Evolutionary conservation across 495 filamentous ascomycete species (phyloP).

Genomic region (Tuber melanosporum): DNA sequence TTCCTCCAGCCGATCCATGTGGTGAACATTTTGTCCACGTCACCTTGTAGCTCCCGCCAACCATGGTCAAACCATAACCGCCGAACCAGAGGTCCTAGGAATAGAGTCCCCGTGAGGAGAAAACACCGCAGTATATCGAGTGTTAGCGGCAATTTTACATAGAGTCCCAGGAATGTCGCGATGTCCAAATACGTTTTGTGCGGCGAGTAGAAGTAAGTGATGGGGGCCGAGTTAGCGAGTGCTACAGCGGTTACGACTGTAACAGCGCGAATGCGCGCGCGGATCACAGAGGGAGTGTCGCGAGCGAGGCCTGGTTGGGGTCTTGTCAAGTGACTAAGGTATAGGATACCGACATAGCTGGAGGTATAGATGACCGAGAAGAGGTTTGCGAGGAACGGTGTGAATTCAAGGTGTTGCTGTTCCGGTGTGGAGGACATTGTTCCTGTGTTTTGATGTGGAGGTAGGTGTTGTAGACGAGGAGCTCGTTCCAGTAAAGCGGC

Average conservation of each 20-base stretch:
- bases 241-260: slow-evolving; percentile 60
- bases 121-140: slow-evolving; percentile 55
- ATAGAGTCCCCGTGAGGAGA: slow-evolving; percentile 69
- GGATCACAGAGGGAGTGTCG: slow-evolving; percentile 85
- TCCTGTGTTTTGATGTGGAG: background rate
- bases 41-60: slow-evolving; percentile 58
- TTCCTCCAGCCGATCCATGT: slow-evolving; percentile 63
- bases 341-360: slow-evolving; percentile 86
- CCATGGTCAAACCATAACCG: slow-evolving; percentile 57
- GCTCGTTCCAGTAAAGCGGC: background rate
- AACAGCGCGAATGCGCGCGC: slow-evolving; percentile 73
- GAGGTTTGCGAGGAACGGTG: slow-evolving; percentile 28
- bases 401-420: slow-evolving; percentile 10
- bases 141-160: slow-evolving; percentile 47
- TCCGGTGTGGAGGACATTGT: slow-evolving; percentile 17
- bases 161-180: slow-evolving; percentile 31
- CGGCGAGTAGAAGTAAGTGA: slow-evolving; percentile 47
- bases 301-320: slow-evolving; percentile 75
- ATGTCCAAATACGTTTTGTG: slow-evolving; percentile 26
- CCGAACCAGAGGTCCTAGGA: slow-evolving; percentile 77
- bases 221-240: slow-evolving; percentile 54
- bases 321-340: slow-evolving; percentile 69
- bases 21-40: slow-evolving; percentile 48
- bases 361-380: slow-evolving; percentile 60
- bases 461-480: background rate